Percentiles rank a stretch among this genome's conserved stretches.
phyloP scores from a whole-genome alignment of 2,329 filamentous ascomycete genomes.

The Trichocomaceae sp. region DNA sequence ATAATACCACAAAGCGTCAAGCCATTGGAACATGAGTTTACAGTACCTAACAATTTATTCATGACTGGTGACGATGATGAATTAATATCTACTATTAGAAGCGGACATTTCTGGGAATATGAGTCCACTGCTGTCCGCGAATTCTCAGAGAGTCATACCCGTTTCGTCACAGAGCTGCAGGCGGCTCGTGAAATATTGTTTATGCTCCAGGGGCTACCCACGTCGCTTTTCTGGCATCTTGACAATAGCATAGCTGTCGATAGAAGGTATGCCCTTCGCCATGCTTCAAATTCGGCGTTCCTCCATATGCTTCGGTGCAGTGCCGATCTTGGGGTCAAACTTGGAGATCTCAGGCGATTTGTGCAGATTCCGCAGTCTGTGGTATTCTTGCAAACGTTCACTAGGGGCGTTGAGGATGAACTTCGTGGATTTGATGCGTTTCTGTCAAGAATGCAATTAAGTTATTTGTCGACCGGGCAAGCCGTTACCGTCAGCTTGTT shows the following conservation, averaged over 20 bases:
- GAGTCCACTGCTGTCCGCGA: conserved; percentile 11
- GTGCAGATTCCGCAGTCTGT: conserved; percentile 40
- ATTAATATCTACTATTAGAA: conserved; percentile 35
- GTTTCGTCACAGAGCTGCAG: conserved; percentile 61
- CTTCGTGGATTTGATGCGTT: conserved; percentile 53
- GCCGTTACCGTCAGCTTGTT: conserved; percentile 62
- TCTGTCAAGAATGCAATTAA: conserved; percentile 55
- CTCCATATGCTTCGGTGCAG: conserved; percentile 37
- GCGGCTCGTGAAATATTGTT: conserved; percentile 71
- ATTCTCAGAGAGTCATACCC: conserved; percentile 18
- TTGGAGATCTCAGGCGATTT: conserved; percentile 48
- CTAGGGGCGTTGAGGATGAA: conserved; percentile 53
- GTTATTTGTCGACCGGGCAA: conserved; percentile 49
- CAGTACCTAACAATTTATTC: conserved; percentile 29
- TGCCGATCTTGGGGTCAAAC: conserved; percentile 42
- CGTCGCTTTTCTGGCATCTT: conserved; percentile 57
- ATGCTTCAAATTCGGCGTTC: conserved; percentile 29
- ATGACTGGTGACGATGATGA: conserved; percentile 25
- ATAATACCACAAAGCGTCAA: conserved; percentile 23
- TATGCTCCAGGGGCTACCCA: conserved; percentile 75
- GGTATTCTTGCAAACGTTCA: conserved; percentile 64
- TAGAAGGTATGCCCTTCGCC: conserved; percentile 28
- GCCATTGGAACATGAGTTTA: conserved; percentile 27
- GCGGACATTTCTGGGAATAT: conserved; percentile 45
- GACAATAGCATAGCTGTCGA: conserved; percentile 32